Base-by-base conservation (phyloP, 2,329 filamentous ascomycete genomes). In the Nemania serpens region DNA sequence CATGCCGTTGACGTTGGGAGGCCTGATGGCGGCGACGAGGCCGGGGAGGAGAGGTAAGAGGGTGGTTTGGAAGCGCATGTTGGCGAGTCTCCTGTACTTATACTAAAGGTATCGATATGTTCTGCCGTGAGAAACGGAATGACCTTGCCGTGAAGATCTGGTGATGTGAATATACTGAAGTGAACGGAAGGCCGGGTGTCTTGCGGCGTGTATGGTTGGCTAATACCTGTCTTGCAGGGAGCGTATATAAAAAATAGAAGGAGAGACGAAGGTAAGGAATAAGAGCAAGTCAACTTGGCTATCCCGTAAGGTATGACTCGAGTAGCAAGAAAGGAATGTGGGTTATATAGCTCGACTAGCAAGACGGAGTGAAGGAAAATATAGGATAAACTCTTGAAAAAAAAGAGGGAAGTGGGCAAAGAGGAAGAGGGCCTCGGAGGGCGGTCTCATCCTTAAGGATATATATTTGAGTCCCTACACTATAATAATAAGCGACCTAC, bases 61-160 rank as follows among this genome's bases (percentile, higher is more conserved):
- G 15, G 67, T 45, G 53, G 59, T 69, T 58, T 70, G 67, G 63
- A 71, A 71, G 37, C 67, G 68, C 72, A 74, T 74, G 45, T 66
- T 67, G 63, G 37, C 45, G 59, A 56, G 29, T 58, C 46, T 66
- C 12, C 57, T 13, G 20, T 48, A 54, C 37, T 55, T 61, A 54
- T 58, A 50, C 55, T 54, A 61, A 52, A 63, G 50, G 61, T 64
- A 48, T 61, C 17, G 55, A 48, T 51, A 42, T 56, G 47, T 45
- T 58, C 13, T 34, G 47, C 34, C 12, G 62, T 62, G 49, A 58
- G 59, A 29, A 20, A 12, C 45, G 25, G 45, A 39, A 42, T 22
- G 43, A 41, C 51, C 39, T 49, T 59, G 37, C 36, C 36, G 39
- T 45, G 45, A 61, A 55, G 53, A 61, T 54, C 18, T 48, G 15